A percentile compares a stretch with the other conserved stretches of the same genome.
phyloP scores from a whole-genome alignment of 2,329 filamentous ascomycete genomes.

The Diaporthe ampelina region DNA sequence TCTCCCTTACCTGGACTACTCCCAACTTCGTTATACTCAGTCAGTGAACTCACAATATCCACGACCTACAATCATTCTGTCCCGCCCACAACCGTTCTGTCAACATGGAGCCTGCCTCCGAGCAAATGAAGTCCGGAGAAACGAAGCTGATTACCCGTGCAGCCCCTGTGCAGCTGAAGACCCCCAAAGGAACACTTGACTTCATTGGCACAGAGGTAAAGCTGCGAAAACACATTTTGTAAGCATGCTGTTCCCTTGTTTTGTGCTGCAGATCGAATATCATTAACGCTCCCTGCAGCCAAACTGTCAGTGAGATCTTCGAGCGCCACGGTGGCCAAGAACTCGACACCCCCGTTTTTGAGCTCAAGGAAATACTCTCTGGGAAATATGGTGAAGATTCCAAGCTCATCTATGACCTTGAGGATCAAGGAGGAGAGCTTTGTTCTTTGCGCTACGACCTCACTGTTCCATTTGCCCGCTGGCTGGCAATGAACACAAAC shows the following conservation, averaged over 20 bases:
- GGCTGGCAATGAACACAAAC: too few relatives aligned
- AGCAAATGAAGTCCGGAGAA: neutral
- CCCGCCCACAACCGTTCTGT: too few relatives aligned
- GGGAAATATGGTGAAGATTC: slow-evolving; percentile 52
- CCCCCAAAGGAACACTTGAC: slow-evolving; percentile 84
- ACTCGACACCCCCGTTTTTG: slow-evolving; percentile 82
- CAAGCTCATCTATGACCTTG: slow-evolving; percentile 69
- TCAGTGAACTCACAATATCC: too few relatives aligned
- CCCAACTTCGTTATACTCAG: too few relatives aligned
- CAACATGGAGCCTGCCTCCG: neutral
- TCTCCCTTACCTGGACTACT: too few relatives aligned
- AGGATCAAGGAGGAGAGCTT: too few relatives aligned
- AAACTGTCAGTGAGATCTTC: slow-evolving; percentile 75
- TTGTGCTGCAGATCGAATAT: neutral
- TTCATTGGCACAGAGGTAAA: slow-evolving; percentile 76
- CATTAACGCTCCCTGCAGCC: slow-evolving; percentile 39
- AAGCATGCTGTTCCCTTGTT: neutral
- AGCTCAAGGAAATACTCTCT: slow-evolving; percentile 78
- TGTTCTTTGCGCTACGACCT: too few relatives aligned
- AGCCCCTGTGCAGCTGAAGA: slow-evolving; percentile 71
- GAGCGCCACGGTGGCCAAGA: slow-evolving; percentile 80
- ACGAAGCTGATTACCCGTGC: neutral
- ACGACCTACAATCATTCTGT: too few relatives aligned
- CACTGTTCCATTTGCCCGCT: too few relatives aligned
- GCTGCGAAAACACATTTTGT: slow-evolving; percentile 77